These are phyloP conservation scores for Sphaerulina vaccinii DNA, from an alignment of 2,329 filamentous ascomycete species.

Conservation along the genomic window DNA sequence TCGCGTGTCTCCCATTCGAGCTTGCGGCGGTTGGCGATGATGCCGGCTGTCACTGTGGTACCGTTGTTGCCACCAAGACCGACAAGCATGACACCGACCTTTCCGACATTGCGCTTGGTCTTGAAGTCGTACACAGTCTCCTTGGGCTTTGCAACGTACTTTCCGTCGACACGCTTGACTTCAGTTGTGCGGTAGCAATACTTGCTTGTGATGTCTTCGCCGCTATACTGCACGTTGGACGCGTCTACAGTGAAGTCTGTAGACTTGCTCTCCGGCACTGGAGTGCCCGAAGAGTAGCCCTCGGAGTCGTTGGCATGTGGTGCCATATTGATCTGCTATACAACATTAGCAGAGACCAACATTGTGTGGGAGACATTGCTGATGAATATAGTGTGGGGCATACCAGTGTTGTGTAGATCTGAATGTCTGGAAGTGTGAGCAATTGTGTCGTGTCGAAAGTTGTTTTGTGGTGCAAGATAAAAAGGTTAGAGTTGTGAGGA, in stretches of 20 bases:
- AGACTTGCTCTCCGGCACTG: constrained; percentile 2
- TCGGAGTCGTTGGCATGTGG: constrained; percentile 77
- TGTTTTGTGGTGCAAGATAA: not conserved
- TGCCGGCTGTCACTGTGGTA: constrained; percentile 92
- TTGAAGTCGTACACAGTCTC: constrained; percentile 96
- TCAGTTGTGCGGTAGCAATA: constrained; percentile 96
- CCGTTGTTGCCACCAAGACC: constrained; percentile 99
- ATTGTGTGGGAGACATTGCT: not conserved
- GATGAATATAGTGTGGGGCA: not conserved
- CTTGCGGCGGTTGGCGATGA: constrained; percentile 87
- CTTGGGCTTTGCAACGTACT: constrained; percentile 78
- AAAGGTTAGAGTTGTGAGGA: constrained; percentile 10
- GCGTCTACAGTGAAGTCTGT: constrained; percentile 78
- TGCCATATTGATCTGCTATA: constrained; percentile 62
- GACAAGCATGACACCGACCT: constrained; percentile 95
- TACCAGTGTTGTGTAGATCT: constrained; percentile 39
- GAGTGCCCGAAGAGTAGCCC: constrained; percentile 54
- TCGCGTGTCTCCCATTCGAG: constrained; percentile 93
- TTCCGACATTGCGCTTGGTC: constrained; percentile 88
- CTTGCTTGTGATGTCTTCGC: constrained; percentile 83
- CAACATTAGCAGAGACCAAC: not conserved
- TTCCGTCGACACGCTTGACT: constrained; percentile 70
- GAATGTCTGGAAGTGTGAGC: constrained; percentile 18
- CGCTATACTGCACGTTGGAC: constrained; percentile 88
- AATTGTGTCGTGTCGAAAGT: not conserved